A percentile compares a stretch with the other conserved stretches of the same genome.
Conservation (phyloP, 306 rosid genomes). For the Calophaca sinica region DNA sequence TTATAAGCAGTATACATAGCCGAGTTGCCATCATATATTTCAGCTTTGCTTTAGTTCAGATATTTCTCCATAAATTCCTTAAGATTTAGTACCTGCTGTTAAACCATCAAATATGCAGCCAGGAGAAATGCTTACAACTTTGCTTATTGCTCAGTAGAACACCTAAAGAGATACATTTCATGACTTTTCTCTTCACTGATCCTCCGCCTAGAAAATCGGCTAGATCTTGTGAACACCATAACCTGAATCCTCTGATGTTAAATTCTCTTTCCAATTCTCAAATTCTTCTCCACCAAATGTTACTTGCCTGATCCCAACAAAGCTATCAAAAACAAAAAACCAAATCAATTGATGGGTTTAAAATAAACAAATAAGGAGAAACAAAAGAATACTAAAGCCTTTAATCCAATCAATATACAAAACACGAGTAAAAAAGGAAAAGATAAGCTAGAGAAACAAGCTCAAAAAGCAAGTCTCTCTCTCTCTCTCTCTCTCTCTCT, state of each 20-base stretch:
- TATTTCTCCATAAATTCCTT: not conserved
- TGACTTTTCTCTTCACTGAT: not conserved
- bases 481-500: too few species aligned
- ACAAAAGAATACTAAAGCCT: not conserved
- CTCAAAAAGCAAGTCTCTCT: too few species aligned
- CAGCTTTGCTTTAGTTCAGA: not conserved
- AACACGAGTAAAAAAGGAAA: not conserved
- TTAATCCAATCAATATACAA: slow-evolving; percentile 2
- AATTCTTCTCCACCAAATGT: slow-evolving; percentile 82
- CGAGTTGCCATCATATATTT: not conserved
- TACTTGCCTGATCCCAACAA: slow-evolving; percentile 84
- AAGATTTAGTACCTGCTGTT: not conserved
- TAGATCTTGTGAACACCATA: slow-evolving; percentile 75
- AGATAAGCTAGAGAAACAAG: not conserved
- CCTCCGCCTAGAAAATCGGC: slow-evolving; percentile 38
- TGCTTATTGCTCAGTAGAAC: not conserved
- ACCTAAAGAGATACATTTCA: not conserved
- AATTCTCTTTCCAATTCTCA: slow-evolving; percentile 87
- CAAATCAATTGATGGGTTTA: not conserved
- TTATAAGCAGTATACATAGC: not conserved
- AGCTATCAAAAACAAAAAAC: slow-evolving; percentile 48
- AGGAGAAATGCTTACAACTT: not conserved
- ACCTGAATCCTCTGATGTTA: slow-evolving; percentile 81
- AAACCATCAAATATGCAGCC: not conserved
- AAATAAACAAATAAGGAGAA: slow-evolving; percentile 4